Conservation (phyloP, 179 eudicot species). For the Beta macrorhiza region DNA sequence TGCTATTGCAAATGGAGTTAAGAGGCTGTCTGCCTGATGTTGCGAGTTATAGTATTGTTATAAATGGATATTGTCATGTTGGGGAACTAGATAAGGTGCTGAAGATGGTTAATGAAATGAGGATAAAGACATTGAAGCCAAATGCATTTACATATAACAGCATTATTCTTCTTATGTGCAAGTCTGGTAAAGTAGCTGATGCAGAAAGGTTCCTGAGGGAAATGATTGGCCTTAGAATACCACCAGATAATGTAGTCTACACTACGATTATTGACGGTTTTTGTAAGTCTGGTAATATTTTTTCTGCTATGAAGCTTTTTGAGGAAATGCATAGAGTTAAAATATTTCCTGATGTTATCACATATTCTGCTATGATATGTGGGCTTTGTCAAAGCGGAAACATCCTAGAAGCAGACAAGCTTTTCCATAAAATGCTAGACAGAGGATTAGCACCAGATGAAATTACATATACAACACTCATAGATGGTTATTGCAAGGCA, state of each 20-base stretch:
- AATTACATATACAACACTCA: slow-evolving; percentile 71
- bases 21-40: slow-evolving; percentile 75
- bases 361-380: slow-evolving; percentile 63
- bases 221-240: slow-evolving; percentile 56
- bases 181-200: slow-evolving; percentile 58
- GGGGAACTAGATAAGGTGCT: slow-evolving; percentile 54
- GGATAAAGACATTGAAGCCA: slow-evolving; percentile 61
- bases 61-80: slow-evolving; percentile 65
- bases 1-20: slow-evolving; percentile 70
- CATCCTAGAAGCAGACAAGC: slow-evolving; percentile 56
- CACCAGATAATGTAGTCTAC: slow-evolving; percentile 69
- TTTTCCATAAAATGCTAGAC: slow-evolving; percentile 62
- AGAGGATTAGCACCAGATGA: slow-evolving; percentile 65
- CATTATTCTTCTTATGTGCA: slow-evolving; percentile 65
- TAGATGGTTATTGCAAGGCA: slow-evolving; percentile 87
- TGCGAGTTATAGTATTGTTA: slow-evolving; percentile 69
- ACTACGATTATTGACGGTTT: slow-evolving; percentile 81
- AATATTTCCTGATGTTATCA: slow-evolving; percentile 55
- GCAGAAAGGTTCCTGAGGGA: slow-evolving; percentile 67
- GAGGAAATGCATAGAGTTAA: slow-evolving; percentile 61
- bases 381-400: slow-evolving; percentile 69
- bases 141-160: slow-evolving; percentile 65
- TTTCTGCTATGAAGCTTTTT: slow-evolving; percentile 50
- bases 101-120: slow-evolving; percentile 64
- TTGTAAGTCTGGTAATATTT: slow-evolving; percentile 60